phyloP scores from a whole-genome alignment of 1,284 basidiomycete species.

The Melampsora occidentalis region DNA sequence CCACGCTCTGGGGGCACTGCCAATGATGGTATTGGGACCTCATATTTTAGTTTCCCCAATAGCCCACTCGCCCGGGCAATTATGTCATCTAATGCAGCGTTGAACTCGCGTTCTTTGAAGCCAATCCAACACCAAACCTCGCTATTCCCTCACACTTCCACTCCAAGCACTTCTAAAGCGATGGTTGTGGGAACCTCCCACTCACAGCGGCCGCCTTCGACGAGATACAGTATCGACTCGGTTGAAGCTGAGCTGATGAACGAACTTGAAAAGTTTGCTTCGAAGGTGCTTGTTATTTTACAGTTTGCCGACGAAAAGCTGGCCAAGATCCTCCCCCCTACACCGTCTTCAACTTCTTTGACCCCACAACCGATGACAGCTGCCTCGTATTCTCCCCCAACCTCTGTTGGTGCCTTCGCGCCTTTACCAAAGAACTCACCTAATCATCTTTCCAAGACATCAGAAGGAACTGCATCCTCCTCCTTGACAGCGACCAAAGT shows the following conservation, averaged over 20 bases:
- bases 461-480: neutral
- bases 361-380: neutral
- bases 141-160: neutral
- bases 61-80: slow-evolving; percentile 18
- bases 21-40: neutral
- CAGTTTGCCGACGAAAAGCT: slow-evolving; percentile 37
- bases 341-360: slow-evolving; percentile 15
- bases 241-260: slow-evolving; percentile 18
- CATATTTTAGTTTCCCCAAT: slow-evolving; percentile 14
- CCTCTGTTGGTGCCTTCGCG: slow-evolving; percentile 22
- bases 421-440: neutral
- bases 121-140: neutral
- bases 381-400: slow-evolving; percentile 1
- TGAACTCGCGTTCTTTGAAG: neutral
- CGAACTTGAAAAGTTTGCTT: slow-evolving; percentile 35
- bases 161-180: neutral
- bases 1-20: neutral
- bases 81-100: slow-evolving; percentile 6
- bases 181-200: neutral
- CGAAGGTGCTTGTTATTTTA: slow-evolving; percentile 27
- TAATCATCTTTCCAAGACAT: neutral
- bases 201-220: neutral
- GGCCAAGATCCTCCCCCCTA: slow-evolving; percentile 21
- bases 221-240: neutral
- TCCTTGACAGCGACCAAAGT: neutral